These are phyloP conservation scores for Wickerhamiella azyma DNA, from an alignment of 805 yeast genomes.

Conservation along the genomic window DNA sequence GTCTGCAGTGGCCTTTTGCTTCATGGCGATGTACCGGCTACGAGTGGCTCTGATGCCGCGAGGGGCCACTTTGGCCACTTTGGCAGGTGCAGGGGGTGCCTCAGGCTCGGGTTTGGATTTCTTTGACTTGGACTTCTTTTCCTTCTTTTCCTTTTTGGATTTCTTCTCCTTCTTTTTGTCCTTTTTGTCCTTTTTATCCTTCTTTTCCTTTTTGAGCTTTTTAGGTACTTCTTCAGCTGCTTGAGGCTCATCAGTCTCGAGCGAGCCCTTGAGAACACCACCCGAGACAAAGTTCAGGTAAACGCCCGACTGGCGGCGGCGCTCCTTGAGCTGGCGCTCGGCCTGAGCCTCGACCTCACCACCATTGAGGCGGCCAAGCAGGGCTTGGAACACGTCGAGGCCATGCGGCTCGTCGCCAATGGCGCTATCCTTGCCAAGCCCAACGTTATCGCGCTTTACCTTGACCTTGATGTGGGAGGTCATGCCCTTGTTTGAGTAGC, in stretches of 20 bases:
- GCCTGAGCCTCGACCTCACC: constrained; percentile 40
- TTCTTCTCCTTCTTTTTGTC: constrained; percentile 22
- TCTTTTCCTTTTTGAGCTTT: constrained; percentile 19
- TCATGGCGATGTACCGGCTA: constrained; percentile 78
- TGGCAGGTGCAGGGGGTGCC: constrained; percentile 15
- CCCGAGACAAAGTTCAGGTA: constrained; percentile 78
- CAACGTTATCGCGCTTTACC: constrained; percentile 68
- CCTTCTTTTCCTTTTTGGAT: constrained; percentile 23
- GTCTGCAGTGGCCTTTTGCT: constrained; percentile 84
- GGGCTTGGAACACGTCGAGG: constrained; percentile 81
- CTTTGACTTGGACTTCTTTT: constrained; percentile 9
- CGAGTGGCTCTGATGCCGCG: constrained; percentile 59
- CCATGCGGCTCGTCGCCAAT: constrained; percentile 69
- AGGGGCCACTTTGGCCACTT: constrained; percentile 21
- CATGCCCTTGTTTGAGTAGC: constrained; percentile 38
- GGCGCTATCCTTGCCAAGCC: constrained; percentile 75
- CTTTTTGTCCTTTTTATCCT: constrained; percentile 24
- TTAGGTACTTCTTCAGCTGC: constrained; percentile 16
- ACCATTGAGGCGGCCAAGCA: constrained; percentile 81
- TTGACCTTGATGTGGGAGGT: constrained; percentile 59
- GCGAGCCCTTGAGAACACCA: constrained; percentile 67
- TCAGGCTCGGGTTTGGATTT: constrained; percentile 8
- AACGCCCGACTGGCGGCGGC: constrained; percentile 54
- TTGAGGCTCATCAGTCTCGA: constrained; percentile 37
- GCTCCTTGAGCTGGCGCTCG: constrained; percentile 40